Percentiles rank a stretch among this genome's conserved stretches.
Evolutionary conservation across 352 stramenopile genomes (phyloP).

Genomic region (Chrysophaeum taylorii): DNA sequence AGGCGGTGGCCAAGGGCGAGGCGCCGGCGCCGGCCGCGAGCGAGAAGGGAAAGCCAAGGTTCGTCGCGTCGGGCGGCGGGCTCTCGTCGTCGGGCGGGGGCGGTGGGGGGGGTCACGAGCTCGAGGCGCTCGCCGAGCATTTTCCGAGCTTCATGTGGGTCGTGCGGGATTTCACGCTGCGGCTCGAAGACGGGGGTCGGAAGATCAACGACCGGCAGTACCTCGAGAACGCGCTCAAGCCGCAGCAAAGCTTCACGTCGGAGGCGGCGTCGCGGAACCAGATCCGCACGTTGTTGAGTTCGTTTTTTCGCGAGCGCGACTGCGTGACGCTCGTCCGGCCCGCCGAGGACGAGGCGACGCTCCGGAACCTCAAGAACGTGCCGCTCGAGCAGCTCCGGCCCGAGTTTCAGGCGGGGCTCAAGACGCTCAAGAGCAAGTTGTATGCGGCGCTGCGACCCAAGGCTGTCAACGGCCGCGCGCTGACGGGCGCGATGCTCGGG

Average conservation of each 20-base stretch:
- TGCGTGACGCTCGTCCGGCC: constrained; percentile 74
- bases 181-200: constrained; percentile 67
- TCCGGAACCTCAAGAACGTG: constrained; percentile 54
- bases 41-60: background rate
- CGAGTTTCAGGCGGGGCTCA: constrained; percentile 62
- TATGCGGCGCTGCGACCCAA: constrained; percentile 67
- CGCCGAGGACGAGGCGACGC: constrained; percentile 65
- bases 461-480: constrained; percentile 61
- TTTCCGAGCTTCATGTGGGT: constrained; percentile 75
- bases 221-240: constrained; percentile 65
- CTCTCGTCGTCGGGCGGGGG: background rate
- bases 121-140: constrained; percentile 54
- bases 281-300: constrained; percentile 56
- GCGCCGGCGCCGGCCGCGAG: background rate
- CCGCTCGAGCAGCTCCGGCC: constrained; percentile 58
- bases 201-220: constrained; percentile 72
- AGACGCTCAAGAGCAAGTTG: constrained; percentile 51
- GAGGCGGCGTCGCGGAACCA: constrained; percentile 62
- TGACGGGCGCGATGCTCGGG: constrained; percentile 71
- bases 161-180: constrained; percentile 71
- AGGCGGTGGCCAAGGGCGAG: constrained; percentile 24
- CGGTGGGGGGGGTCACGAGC: constrained; percentile 20
- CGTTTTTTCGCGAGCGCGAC: constrained; percentile 68
- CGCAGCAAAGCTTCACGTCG: constrained; percentile 52
- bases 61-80: background rate